Conservation (phyloP, 805 yeast genomes). For the Vanderwaltozyma tropicalis region DNA sequence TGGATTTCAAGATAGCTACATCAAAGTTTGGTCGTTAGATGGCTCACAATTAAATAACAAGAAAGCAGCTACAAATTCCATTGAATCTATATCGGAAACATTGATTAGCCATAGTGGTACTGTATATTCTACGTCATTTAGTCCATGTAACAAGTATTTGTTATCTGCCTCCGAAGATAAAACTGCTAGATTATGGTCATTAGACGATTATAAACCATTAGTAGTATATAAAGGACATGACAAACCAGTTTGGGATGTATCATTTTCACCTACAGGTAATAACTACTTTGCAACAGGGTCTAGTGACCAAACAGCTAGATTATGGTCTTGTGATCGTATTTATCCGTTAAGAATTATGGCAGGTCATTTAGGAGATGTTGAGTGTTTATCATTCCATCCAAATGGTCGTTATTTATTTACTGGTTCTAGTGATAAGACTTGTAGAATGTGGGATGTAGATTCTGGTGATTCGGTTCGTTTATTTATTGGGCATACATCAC, state of each 20-base stretch:
- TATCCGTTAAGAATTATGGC: slow-evolving; percentile 93
- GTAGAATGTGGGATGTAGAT: slow-evolving; percentile 95
- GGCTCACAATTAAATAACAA: slow-evolving; percentile 68
- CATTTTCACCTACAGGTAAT: slow-evolving; percentile 89
- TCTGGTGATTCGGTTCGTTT: slow-evolving; percentile 83
- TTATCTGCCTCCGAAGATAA: slow-evolving; percentile 83
- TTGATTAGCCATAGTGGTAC: slow-evolving; percentile 90
- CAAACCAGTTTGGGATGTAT: slow-evolving; percentile 96
- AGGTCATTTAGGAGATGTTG: slow-evolving; percentile 94
- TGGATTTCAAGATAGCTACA: slow-evolving; percentile 86
- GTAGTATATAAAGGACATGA: slow-evolving; percentile 92
- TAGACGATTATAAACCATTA: slow-evolving; percentile 77
- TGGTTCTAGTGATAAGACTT: slow-evolving; percentile 89
- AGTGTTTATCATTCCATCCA: slow-evolving; percentile 90
- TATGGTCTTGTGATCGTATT: slow-evolving; percentile 97
- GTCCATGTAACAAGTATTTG: slow-evolving; percentile 78
- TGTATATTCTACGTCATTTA: slow-evolving; percentile 78
- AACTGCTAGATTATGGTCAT: slow-evolving; percentile 86
- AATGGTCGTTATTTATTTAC: slow-evolving; percentile 90
- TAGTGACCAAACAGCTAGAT: slow-evolving; percentile 91
- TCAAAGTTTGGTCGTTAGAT: slow-evolving; percentile 86
- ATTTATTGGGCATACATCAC: slow-evolving; percentile 83
- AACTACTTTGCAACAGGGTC: slow-evolving; percentile 92
- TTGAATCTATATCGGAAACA: slow-evolving; percentile 19
- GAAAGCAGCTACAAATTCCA: slow-evolving; percentile 29